These are phyloP conservation scores for Rhynchospora pubera DNA, from an alignment of 176 grass and related monocot genomes.

Conservation along the genomic window DNA sequence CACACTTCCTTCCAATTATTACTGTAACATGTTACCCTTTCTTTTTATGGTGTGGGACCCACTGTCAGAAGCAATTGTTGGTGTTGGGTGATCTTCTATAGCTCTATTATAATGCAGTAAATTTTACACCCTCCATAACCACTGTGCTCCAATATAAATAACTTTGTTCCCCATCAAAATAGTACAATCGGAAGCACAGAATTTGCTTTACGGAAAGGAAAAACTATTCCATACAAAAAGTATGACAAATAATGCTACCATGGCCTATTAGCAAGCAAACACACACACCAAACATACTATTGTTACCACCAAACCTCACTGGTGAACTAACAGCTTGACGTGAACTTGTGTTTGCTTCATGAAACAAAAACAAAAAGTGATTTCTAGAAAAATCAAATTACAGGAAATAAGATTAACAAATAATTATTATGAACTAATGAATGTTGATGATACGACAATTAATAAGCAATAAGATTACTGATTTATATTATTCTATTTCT, in stretches of 20 bases:
- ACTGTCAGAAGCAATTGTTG: not conserved
- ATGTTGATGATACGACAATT: no score
- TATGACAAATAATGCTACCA: not conserved
- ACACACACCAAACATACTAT: not conserved
- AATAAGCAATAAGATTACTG: no score
- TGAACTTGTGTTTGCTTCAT: not conserved
- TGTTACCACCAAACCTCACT: not conserved
- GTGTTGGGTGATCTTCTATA: not conserved
- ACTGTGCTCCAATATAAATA: no score
- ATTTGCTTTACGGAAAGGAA: not conserved
- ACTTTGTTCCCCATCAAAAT: not conserved
- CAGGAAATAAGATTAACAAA: not conserved
- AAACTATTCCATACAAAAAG: not conserved
- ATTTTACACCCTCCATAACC: no score
- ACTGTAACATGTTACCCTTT: not conserved
- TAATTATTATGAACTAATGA: not conserved
- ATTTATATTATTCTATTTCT: not conserved
- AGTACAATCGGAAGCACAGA: not conserved
- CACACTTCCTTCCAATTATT: not conserved
- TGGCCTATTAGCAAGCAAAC: not conserved
- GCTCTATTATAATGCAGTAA: no score
- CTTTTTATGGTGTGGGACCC: not conserved
- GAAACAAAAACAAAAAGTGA: not conserved
- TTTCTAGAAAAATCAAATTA: not conserved
- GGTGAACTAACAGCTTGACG: not conserved